These are phyloP conservation scores for Colletotrichum cuscutae DNA, from an alignment of 2,329 filamentous ascomycete genomes.

Conservation along the genomic window DNA sequence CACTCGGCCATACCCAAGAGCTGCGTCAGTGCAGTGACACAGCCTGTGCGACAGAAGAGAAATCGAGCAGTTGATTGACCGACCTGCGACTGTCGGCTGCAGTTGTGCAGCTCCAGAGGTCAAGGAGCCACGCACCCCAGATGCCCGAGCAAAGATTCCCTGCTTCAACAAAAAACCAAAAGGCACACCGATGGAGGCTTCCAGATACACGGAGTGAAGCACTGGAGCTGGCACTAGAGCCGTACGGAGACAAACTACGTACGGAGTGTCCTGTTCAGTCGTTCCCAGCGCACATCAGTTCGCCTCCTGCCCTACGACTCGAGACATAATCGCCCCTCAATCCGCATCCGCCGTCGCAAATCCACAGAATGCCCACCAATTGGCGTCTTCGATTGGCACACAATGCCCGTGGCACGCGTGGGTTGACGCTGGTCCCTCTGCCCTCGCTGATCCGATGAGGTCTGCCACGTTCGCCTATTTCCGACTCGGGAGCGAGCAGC, in stretches of 20 bases:
- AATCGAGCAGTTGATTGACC: slow-evolving; percentile 21
- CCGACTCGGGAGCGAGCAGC: not conserved
- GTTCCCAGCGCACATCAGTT: slow-evolving; percentile 29
- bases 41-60: not conserved
- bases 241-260: not conserved
- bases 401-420: not conserved
- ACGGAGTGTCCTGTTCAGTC: slow-evolving; percentile 17
- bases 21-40: slow-evolving; percentile 19
- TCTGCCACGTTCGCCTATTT: slow-evolving; percentile 22
- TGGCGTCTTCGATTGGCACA: not conserved
- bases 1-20: not conserved
- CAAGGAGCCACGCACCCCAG: not conserved
- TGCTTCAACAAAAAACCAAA: not conserved
- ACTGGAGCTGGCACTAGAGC: not conserved
- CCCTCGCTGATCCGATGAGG: slow-evolving; percentile 27
- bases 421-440: slow-evolving; percentile 1
- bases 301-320: slow-evolving; percentile 21
- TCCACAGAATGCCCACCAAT: not conserved
- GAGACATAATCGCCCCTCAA: not conserved
- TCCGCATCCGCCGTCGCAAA: slow-evolving; percentile 7
- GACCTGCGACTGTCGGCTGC: not conserved
- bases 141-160: not conserved
- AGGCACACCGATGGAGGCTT: slow-evolving; percentile 22
- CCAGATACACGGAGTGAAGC: slow-evolving; percentile 11
- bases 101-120: not conserved